phyloP scores from a whole-genome alignment of 1,284 basidiomycete genomes.

The Agaricales sp. region DNA sequence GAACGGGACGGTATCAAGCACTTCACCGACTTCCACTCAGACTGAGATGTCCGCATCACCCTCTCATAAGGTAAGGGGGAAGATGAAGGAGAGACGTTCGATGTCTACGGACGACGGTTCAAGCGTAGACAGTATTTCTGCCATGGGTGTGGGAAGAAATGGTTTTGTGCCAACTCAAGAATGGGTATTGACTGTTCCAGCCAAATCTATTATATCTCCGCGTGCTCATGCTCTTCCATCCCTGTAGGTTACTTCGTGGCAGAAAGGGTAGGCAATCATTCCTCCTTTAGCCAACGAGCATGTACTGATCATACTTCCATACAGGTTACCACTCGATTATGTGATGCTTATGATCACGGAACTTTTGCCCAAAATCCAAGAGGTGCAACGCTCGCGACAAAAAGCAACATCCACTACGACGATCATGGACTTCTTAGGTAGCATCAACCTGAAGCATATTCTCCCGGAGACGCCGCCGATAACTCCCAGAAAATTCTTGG shows the following conservation, averaged over 20 bases:
- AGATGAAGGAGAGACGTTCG: conserved; percentile 67
- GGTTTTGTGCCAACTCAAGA: conserved; percentile 90
- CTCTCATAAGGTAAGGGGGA: conserved; percentile 78
- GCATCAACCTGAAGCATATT: conserved; percentile 51
- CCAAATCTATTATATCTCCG: conserved; percentile 5
- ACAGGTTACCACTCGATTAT: conserved; percentile 76
- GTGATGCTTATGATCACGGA: conserved; percentile 82
- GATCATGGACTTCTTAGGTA: conserved; percentile 62
- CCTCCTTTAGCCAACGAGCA: background rate
- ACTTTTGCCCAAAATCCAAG: conserved; percentile 78
- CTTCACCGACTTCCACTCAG: conserved; percentile 22
- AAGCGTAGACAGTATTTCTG: conserved; percentile 53
- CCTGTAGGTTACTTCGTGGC: conserved; percentile 70
- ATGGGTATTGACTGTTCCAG: conserved; percentile 56
- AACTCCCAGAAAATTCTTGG: conserved; percentile 63
- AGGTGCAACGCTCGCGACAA: conserved; percentile 56
- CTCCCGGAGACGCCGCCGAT: conserved; percentile 62
- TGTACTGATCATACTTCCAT: conserved; percentile 7
- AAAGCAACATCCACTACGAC: conserved; percentile 54
- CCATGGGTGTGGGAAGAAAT: conserved; percentile 67
- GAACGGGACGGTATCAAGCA: conserved; percentile 5
- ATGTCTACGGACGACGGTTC: conserved; percentile 47
- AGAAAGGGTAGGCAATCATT: conserved; percentile 56
- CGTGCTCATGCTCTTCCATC: conserved; percentile 2
- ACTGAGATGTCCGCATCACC: conserved; percentile 12